These are phyloP conservation scores for Creolimax fragrantissima DNA, from an alignment of 78 protist genomes.

Conservation along the genomic window DNA sequence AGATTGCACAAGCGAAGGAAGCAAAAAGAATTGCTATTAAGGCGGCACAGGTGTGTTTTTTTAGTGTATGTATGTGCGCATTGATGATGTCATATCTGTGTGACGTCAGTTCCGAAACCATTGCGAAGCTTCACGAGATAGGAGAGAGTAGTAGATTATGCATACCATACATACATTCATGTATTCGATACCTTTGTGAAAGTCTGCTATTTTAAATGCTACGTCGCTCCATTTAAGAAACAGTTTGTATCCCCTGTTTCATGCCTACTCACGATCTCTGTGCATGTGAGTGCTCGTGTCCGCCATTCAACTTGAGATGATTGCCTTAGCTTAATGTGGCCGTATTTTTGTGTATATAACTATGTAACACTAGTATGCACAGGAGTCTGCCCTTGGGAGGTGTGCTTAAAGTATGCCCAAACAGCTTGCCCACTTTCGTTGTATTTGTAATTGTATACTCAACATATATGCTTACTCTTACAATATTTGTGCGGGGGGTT, in stretches of 20 bases:
- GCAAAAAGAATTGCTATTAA: background rate
- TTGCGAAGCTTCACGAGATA: no score
- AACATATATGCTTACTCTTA: background rate
- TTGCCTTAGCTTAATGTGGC: background rate
- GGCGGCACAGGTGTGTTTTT: background rate
- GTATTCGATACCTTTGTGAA: background rate
- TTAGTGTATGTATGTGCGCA: background rate
- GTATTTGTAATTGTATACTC: background rate
- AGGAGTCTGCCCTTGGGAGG: background rate
- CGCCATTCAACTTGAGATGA: background rate
- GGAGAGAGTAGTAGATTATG: no score
- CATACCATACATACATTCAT: background rate
- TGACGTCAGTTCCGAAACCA: no score
- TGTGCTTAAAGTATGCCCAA: background rate
- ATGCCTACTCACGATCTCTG: background rate
- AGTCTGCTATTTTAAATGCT: background rate
- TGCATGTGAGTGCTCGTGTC: background rate
- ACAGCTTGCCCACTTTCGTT: background rate
- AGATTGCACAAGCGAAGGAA: background rate
- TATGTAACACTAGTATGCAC: background rate
- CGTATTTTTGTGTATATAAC: background rate
- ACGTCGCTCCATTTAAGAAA: background rate
- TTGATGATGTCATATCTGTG: background rate
- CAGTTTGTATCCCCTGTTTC: background rate
- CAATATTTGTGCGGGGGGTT: background rate